phyloP scores from a whole-genome alignment of 2,329 filamentous ascomycete species.

The Trichophyton equinum region DNA sequence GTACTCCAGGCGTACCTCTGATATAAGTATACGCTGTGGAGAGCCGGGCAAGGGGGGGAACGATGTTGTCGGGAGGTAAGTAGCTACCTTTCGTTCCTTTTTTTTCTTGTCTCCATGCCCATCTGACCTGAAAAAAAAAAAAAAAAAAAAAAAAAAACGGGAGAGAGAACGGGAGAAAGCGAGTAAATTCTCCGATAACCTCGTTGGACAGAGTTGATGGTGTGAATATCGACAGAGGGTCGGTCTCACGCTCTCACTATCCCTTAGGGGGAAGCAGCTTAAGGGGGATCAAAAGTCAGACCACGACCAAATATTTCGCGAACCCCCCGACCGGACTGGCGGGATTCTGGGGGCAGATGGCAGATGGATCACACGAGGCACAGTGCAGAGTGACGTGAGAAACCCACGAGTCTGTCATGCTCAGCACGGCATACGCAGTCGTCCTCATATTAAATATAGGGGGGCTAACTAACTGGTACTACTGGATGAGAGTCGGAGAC shows the following conservation, averaged over 20 bases:
- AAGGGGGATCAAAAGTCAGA: too few species aligned
- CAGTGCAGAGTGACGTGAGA: neutral
- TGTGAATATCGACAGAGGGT: too few species aligned
- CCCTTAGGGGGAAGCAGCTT: too few species aligned
- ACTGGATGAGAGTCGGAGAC: neutral
- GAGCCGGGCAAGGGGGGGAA: neutral
- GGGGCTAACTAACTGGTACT: neutral
- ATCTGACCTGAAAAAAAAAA: neutral
- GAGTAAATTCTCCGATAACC: neutral
- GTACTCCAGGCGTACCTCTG: neutral
- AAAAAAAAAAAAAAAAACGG: neutral
- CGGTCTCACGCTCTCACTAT: too few species aligned
- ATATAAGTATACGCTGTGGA: neutral
- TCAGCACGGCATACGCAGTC: neutral
- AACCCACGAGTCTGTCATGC: conserved; percentile 2
- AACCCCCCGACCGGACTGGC: neutral
- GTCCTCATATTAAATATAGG: neutral
- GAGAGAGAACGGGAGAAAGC: neutral
- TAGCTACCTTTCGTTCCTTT: neutral
- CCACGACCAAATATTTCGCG: too few species aligned
- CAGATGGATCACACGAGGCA: conserved; percentile 1
- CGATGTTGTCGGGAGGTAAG: neutral
- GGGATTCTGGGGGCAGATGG: neutral
- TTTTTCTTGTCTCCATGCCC: neutral
- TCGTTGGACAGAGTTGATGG: neutral